Evolutionary conservation across 805 yeast genomes (phyloP), one percentile per base, ranked within the genome.

Genomic region (Blastobotrys mokoenaii): DNA sequence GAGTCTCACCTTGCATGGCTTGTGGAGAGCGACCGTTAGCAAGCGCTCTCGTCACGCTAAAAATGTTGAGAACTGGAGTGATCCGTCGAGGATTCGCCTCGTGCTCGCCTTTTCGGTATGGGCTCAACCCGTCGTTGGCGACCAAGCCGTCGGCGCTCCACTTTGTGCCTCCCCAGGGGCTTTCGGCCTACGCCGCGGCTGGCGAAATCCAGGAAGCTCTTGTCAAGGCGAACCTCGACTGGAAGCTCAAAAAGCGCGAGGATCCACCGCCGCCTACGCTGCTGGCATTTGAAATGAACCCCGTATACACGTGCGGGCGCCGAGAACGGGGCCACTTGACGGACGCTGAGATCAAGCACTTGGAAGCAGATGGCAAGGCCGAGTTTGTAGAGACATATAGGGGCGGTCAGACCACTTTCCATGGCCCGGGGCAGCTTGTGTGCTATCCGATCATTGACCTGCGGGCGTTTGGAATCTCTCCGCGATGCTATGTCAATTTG

Each of bases 391-490:
- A 85, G 55, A 75, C 93, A 0, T 79, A 79, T 44, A 70, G 99
- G 50, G 99, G 99, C 12, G 99, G 99, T 0, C 95, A 93, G 60
- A 78, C 93, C 1, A 93, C 98, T 0, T 93, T 85, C 70, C 99
- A 93, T 66, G 97, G 97, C 0, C 84, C 93, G 1, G 98, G 98
- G 0, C 99, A 93, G 63, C 60, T 87, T 33, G 96, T 89, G 1
- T 78, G 86, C 3, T 93, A 90, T 58, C 80, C 93, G 9, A 72
- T 93, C 1, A 44, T 84, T 27, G 89, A 93, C 61, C 67, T 93
- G 44, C 72, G 73, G 51, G 71, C 74, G 29, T 83, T 84, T 54
- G 57, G 69, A 41, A 65, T 84, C 40, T 70, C 80, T 0, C 77
- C 83, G 1, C 71, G 78, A 51, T 82, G 87, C 60, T 80, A 75